These are phyloP conservation scores for Canariomyces notabilis DNA, from an alignment of 2,329 filamentous ascomycete species.

Conservation along the genomic window DNA sequence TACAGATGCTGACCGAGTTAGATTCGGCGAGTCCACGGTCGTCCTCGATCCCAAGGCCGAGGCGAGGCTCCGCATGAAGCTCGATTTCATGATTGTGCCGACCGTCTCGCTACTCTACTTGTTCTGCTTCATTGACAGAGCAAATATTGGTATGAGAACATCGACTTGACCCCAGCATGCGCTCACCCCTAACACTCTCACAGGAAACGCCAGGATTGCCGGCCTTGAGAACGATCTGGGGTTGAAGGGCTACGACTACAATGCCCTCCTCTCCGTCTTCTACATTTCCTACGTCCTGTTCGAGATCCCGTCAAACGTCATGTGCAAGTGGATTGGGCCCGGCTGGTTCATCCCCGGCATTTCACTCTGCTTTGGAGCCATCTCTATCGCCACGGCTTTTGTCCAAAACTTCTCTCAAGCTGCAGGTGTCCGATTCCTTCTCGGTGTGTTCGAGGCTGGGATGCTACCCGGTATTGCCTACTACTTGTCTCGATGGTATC, in stretches of 20 bases:
- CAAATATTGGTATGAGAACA: constrained; percentile 55
- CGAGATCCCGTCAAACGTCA: constrained; percentile 56
- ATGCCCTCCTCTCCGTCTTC: constrained; percentile 54
- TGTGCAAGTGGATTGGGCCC: constrained; percentile 58
- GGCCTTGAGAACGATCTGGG: constrained; percentile 51
- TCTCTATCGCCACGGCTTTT: constrained; percentile 54
- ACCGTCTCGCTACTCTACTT: constrained; percentile 60
- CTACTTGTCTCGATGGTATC: constrained; percentile 58
- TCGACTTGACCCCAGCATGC: background rate
- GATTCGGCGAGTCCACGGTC: constrained; percentile 45
- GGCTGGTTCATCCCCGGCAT: constrained; percentile 57
- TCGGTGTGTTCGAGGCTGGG: constrained; percentile 59
- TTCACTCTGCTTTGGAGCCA: constrained; percentile 51
- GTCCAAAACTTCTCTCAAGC: constrained; percentile 43
- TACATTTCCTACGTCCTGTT: constrained; percentile 60
- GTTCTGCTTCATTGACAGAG: constrained; percentile 66
- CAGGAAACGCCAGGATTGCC: constrained; percentile 54
- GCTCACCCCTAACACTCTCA: background rate
- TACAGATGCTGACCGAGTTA: constrained; percentile 21
- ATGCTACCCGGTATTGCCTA: constrained; percentile 59
- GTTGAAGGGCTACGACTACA: constrained; percentile 55
- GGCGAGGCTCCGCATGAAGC: constrained; percentile 51
- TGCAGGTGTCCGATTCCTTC: constrained; percentile 52
- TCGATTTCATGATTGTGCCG: constrained; percentile 58
- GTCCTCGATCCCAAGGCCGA: constrained; percentile 54